Conservation (phyloP, 805 yeast species). For the Saturnispora silvae region DNA sequence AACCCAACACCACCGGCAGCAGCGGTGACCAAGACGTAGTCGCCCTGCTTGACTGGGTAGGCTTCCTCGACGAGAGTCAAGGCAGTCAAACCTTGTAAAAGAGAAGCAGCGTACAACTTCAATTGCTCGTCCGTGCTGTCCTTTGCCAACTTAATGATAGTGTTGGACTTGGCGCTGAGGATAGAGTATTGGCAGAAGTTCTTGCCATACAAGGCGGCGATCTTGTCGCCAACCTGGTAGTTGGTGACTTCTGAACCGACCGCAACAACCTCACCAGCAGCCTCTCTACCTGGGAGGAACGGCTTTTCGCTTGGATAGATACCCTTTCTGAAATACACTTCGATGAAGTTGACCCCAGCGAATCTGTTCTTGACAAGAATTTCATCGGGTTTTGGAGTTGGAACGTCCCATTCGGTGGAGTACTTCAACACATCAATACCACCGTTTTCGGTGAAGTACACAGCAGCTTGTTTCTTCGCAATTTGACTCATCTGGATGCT, state of each 20-base stretch:
- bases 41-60: conserved; percentile 56
- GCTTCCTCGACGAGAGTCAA: conserved; percentile 59
- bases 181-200: conserved; percentile 72
- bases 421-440: conserved; percentile 52
- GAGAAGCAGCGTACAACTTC: conserved; percentile 47
- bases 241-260: conserved; percentile 48
- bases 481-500: conserved; percentile 16
- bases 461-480: conserved; percentile 48
- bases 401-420: conserved; percentile 44
- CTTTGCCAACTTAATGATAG: conserved; percentile 39
- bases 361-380: conserved; percentile 62
- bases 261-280: conserved; percentile 57
- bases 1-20: conserved; percentile 95
- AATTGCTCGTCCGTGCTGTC: conserved; percentile 37
- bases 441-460: conserved; percentile 43
- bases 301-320: conserved; percentile 58
- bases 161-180: conserved; percentile 24
- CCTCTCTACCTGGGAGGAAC: conserved; percentile 57
- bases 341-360: conserved; percentile 78
- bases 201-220: conserved; percentile 41
- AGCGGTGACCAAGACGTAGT: conserved; percentile 70
- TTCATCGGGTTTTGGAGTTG: conserved; percentile 39
- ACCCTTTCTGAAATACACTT: conserved; percentile 73
- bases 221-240: conserved; percentile 58
- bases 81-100: conserved; percentile 74